Evolutionary conservation across 176 grass and related monocot genomes (phyloP).

Genomic region (Chrysopogon serrulatus): DNA sequence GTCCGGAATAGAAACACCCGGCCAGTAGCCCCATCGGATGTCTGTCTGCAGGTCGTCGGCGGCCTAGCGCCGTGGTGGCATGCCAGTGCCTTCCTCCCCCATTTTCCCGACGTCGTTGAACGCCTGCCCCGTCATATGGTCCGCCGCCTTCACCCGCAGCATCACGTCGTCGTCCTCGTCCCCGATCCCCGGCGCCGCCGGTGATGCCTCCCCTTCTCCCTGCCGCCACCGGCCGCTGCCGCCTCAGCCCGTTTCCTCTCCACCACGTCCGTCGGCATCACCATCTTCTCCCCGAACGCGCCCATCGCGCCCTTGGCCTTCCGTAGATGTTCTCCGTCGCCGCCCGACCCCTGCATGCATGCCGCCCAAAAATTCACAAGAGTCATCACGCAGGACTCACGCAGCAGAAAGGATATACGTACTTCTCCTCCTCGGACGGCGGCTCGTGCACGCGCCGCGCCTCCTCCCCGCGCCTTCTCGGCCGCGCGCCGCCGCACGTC

Average conservation of each 20-base stretch:
- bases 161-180: constrained; percentile 11
- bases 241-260: constrained; percentile 15
- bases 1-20: too few relatives aligned
- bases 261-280: constrained; percentile 43
- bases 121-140: constrained; percentile 40
- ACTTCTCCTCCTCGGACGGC: constrained; percentile 22
- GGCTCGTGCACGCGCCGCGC: background rate
- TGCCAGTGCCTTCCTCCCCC: constrained; percentile 38
- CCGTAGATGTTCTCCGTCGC: constrained; percentile 39
- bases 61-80: background rate
- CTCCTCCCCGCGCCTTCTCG: constrained; percentile 37
- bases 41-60: too few relatives aligned
- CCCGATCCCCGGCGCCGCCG: background rate
- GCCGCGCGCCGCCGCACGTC: constrained; percentile 34
- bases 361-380: background rate
- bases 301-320: background rate
- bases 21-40: too few relatives aligned
- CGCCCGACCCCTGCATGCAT: background rate
- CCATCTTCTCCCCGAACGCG: constrained; percentile 33
- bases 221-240: background rate
- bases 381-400: background rate
- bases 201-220: background rate
- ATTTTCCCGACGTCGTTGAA: constrained; percentile 45
- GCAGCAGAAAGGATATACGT: too few relatives aligned
- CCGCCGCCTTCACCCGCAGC: constrained; percentile 19